A percentile compares a stretch with the other conserved stretches of the same genome.
These are phyloP conservation scores for Pythium rishiriense DNA, from an alignment of 352 stramenopile species.

Conservation along the genomic window DNA sequence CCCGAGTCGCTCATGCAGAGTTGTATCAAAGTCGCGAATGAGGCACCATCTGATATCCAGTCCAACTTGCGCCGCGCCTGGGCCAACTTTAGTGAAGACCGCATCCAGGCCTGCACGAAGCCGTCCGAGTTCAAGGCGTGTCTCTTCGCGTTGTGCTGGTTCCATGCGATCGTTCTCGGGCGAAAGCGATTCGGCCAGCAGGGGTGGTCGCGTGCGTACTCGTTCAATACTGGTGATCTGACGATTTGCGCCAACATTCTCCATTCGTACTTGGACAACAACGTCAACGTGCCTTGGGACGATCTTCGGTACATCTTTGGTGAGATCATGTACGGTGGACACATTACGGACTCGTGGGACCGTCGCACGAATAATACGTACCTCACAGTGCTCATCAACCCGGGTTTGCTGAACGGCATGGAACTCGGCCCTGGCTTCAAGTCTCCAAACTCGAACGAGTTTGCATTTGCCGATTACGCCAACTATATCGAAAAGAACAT, in stretches of 20 bases:
- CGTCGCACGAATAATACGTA: slow-evolving; percentile 96
- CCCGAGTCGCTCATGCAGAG: slow-evolving; percentile 95
- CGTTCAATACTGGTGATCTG: slow-evolving; percentile 95
- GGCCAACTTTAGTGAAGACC: slow-evolving; percentile 93
- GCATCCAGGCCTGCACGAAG: slow-evolving; percentile 86
- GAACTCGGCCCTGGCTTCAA: slow-evolving; percentile 95
- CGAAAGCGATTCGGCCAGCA: slow-evolving; percentile 92
- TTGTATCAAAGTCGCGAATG: slow-evolving; percentile 96
- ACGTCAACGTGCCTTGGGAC: slow-evolving; percentile 91
- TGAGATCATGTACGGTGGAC: slow-evolving; percentile 97
- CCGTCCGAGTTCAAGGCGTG: slow-evolving; percentile 93
- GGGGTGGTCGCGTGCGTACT: slow-evolving; percentile 94
- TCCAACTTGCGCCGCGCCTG: slow-evolving; percentile 93
- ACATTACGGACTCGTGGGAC: slow-evolving; percentile 96
- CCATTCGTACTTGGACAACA: slow-evolving; percentile 93
- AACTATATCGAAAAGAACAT: slow-evolving; percentile 95
- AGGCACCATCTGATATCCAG: slow-evolving; percentile 95
- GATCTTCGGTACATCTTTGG: slow-evolving; percentile 96
- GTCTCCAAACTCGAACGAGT: slow-evolving; percentile 83
- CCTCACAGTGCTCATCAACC: slow-evolving; percentile 88
- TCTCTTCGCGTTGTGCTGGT: slow-evolving; percentile 95
- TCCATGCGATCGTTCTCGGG: slow-evolving; percentile 94
- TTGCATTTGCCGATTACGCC: slow-evolving; percentile 82
- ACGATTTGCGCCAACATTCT: slow-evolving; percentile 95
- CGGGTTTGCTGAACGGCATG: slow-evolving; percentile 84